Base-by-base conservation (phyloP, 306 rosid species). In the Prunus mume region DNA sequence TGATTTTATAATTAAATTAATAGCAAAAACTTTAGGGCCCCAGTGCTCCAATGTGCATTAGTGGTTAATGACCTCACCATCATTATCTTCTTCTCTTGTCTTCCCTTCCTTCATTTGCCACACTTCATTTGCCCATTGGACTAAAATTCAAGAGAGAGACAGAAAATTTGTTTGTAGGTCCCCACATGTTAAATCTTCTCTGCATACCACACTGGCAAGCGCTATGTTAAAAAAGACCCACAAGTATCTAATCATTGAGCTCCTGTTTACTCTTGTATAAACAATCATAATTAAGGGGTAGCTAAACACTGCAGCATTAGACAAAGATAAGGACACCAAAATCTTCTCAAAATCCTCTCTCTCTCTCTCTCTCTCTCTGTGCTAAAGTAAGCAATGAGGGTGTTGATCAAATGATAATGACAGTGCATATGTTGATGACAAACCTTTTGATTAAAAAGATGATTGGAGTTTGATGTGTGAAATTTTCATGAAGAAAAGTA, bases 61-160 rank as follows among this genome's bases (percentile, higher is more conserved):
- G 86, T 79, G 82, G 54, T 65, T 5, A 52, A 68, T 72, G 90
- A 90, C 86, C 80, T 81, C 90, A 86, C 78, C 69, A 71, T 77
- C 81, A 85, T 56, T 55, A 66, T 75, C 79, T 50, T 45, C 20
- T 60, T 50, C 55, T 60, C 5, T 56, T 27, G 17, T 9, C 54
- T 50, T 19, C 7, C 32, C 66, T 30, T 15, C 32, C 34, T 58
- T 68, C 13, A 81, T 79, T 84, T 65, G 67, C 76, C 76, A 75
- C 82, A 1, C 32, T 60, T 61, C 52, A 25, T 71, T 67, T 73
- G 27, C 15, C 65, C 34, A 78, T 76, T 68, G 72, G 77, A 49
- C 41, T 49, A 57, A 7, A 69, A 57, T 20, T 45, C 58, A 32
- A 22, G 43, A 6, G 66, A 71, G 3, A 65, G 74, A 76, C 80